Evolutionary conservation across 441 rosid species (phyloP).

Genomic region (Daphne laureola): DNA sequence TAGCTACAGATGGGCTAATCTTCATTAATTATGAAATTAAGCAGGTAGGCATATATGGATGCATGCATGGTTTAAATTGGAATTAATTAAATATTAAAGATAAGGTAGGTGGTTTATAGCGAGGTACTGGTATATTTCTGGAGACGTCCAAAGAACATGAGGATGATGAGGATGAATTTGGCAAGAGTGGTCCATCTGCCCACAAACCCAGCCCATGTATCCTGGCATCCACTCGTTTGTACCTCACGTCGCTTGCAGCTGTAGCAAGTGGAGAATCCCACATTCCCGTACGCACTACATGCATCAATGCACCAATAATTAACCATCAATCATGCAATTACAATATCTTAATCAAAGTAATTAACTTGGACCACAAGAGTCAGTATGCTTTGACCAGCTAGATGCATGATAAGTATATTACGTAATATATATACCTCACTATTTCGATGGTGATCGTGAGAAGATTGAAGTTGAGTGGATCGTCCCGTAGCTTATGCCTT

Average conservation of each 20-base stretch:
- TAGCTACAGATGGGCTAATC: too few relatives aligned
- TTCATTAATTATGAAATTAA: too few relatives aligned
- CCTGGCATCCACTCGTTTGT: slow-evolving; percentile 8
- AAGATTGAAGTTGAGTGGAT: slow-evolving; percentile 41
- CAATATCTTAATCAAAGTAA: too few relatives aligned
- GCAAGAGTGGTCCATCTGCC: slow-evolving; percentile 36
- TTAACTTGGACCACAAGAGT: not conserved
- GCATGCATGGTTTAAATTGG: too few relatives aligned
- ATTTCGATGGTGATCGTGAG: slow-evolving; percentile 34
- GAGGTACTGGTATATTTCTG: slow-evolving; percentile 20
- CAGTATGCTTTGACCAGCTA: too few relatives aligned
- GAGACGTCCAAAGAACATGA: slow-evolving; percentile 40
- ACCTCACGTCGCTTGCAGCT: slow-evolving; percentile 22
- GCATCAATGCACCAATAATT: too few relatives aligned
- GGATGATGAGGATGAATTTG: slow-evolving; percentile 26
- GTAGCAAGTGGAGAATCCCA: slow-evolving; percentile 33
- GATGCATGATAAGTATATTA: too few relatives aligned
- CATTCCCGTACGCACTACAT: slow-evolving; percentile 35
- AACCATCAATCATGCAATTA: too few relatives aligned
- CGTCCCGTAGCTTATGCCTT: slow-evolving; percentile 23
- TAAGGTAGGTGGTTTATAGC: too few relatives aligned
- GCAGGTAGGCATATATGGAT: too few relatives aligned
- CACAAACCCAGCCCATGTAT: slow-evolving; percentile 26
- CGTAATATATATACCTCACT: slow-evolving; percentile 27
- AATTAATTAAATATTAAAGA: too few relatives aligned